Evolutionary conservation across 2,329 filamentous ascomycete species (phyloP), one percentile per base, ranked within the genome.

Genomic region (Penicillium sp.): DNA sequence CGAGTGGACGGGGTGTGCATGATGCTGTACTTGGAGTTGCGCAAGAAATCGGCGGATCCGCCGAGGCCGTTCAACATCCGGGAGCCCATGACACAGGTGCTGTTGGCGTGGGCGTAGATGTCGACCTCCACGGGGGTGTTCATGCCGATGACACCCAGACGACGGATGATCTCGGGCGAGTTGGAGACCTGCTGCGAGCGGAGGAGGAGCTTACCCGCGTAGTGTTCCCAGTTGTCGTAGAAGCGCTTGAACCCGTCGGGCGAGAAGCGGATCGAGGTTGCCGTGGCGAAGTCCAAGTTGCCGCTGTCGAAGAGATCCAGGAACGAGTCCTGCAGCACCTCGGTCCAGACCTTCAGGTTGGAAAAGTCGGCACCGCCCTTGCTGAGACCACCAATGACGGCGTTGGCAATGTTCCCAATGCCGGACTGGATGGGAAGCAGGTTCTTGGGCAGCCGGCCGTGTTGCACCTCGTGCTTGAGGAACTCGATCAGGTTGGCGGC

Each of bases 51-150:
- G 45, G 87, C 87, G 1, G 82, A 86, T 4, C 88, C 88, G 43
- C 88, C 88, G 5, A 93, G 81, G 9, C 88, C 88, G 74, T 91
- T 91, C 51, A 93, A 78, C 86, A 91, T 93, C 48, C 90, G 84
- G 52, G 80, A 85, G 55, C 90, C 89, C 83, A 93, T 89, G 24
- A 95, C 89, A 64, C 86, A 90, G 46, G 89, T 95, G 52, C 80
- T 85, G 80, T 95, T 95, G 60, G 90, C 90, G 73, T 95, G 89
- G 2, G 89, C 90, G 73, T 95, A 95, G 63, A 95, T 94, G 72
- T 95, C 90, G 12, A 95, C 89, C 72, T 95, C 90, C 40, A 95
- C 88, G 24, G 89, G 89, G 0, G 89, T 95, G 78, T 95, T 95
- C 89, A 95, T 95, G 67, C 88, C 89, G 60, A 95, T 95, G 57